Evolutionary conservation across 1,284 basidiomycete species (phyloP), one percentile per base, ranked within the genome.

Genomic region (Trichosporon sp.): DNA sequence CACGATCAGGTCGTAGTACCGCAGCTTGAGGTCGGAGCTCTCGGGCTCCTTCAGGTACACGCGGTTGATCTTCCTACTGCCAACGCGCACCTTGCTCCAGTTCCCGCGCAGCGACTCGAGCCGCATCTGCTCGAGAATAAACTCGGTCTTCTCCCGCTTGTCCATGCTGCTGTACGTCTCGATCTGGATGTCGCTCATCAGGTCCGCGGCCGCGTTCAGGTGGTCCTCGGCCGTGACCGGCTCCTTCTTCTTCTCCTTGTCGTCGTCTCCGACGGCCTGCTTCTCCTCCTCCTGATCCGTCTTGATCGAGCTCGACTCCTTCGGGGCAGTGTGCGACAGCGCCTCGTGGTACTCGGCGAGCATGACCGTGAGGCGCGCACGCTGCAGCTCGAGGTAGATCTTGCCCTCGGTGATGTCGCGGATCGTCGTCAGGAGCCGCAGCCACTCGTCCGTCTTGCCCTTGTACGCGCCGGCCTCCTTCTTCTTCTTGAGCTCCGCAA

Each of bases 131-230:
- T 99, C 96, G 53, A 99, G 85, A 75, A 99, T 93, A 79, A 99
- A 98, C 80, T 98, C 94, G 11, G 93, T 97, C 87, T 99, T 99
- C 84, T 99, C 97, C 76, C 92, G 86, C 73, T 95, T 89, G 75
- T 98, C 93, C 96, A 99, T 98, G 13, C 92, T 94, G 27, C 95
- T 97, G 80, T 98, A 99, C 2, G 97, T 99, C 85, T 99, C 97
- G 58, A 99, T 95, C 84, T 98, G 95, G 0, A 99, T 89, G 67
- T 99, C 97, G 65, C 91, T 92, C 72, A 99, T 87, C 34, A 98
- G 85, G 73, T 97, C 95, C 0, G 93, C 95, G 0, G 93, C 92
- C 0, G 88, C 90, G 75, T 91, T 88, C 47, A 93, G 83, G 66
- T 90, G 88, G 74, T 92, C 85, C 70, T 79, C 74, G 44, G 79